A percentile compares a stretch with the other conserved stretches of the same genome.
phyloP scores from a whole-genome alignment of 1,284 basidiomycete species.

The Trichosporon inkin region DNA sequence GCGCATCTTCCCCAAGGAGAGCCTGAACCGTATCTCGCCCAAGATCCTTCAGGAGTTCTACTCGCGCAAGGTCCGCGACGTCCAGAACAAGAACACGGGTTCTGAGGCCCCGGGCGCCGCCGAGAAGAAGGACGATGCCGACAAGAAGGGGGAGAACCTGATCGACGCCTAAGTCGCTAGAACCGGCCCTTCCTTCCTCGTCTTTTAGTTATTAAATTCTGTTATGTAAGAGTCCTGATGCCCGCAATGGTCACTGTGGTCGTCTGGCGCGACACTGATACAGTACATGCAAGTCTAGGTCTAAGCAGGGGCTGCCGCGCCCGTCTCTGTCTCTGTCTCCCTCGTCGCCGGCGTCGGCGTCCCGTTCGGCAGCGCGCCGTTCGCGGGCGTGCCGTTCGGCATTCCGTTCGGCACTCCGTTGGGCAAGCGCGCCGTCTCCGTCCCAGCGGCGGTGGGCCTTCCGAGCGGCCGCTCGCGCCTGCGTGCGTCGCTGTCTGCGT shows the following conservation, averaged over 20 bases:
- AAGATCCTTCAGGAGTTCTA: conserved; percentile 48
- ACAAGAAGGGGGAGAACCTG: conserved; percentile 21
- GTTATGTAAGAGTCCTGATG: conserved; percentile 2
- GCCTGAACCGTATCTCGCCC: conserved; percentile 90
- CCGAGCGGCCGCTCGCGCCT: conserved; percentile 13
- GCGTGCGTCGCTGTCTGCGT: conserved; percentile 15
- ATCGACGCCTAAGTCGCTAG: conserved; percentile 15
- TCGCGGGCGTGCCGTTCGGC: not conserved
- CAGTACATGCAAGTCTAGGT: conserved; percentile 1
- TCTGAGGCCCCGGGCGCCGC: not conserved
- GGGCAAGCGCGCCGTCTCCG: too few species aligned
- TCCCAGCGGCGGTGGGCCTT: not conserved
- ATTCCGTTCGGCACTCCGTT: not conserved
- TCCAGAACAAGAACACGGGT: conserved; percentile 10
- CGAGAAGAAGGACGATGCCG: conserved; percentile 4
- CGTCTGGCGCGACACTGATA: not conserved
- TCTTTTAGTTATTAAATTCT: conserved; percentile 2
- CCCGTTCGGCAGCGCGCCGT: not conserved
- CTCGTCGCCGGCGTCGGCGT: too few species aligned
- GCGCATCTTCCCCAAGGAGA: conserved; percentile 98
- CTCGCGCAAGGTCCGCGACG: conserved; percentile 25
- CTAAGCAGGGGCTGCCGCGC: not conserved
- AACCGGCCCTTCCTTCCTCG: too few species aligned
- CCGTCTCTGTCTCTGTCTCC: not conserved
- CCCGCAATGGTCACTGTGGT: too few species aligned